A percentile compares a stretch with the other conserved stretches of the same genome.
phyloP scores from a whole-genome alignment of 78 protist species.

The Speleostelium caveatum region DNA sequence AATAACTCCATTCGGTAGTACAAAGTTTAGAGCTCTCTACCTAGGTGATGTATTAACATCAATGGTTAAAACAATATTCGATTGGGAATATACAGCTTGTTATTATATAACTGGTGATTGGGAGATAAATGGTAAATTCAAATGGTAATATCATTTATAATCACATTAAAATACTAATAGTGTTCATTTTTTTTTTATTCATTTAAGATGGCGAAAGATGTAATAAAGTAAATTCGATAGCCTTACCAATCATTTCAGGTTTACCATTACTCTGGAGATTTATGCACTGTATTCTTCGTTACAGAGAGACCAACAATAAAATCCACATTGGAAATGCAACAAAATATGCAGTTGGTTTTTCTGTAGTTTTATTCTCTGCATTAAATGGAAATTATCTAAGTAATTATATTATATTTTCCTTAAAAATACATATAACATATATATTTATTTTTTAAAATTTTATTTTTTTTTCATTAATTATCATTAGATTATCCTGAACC shows the following conservation, averaged over 20 bases:
- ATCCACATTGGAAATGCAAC: constrained; percentile 54
- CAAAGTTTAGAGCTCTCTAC: constrained; percentile 48
- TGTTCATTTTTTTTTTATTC: not conserved
- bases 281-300: constrained; percentile 56
- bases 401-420: no score
- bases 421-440: not conserved
- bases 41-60: constrained; percentile 77
- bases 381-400: constrained; percentile 62
- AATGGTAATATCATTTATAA: not conserved
- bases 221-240: constrained; percentile 30
- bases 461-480: not conserved
- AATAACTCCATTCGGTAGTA: constrained; percentile 65
- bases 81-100: constrained; percentile 77
- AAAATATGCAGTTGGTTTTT: constrained; percentile 78
- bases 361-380: constrained; percentile 61
- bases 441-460: not conserved
- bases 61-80: constrained; percentile 74
- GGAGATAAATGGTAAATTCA: constrained; percentile 35
- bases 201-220: constrained; percentile 33
- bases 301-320: constrained; percentile 14
- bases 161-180: not conserved
- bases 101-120: constrained; percentile 75
- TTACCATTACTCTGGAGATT: constrained; percentile 65
- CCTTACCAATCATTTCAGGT: constrained; percentile 69
- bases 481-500: constrained; percentile 64